Evolutionary conservation across 257 asterid genomes (phyloP), one percentile per base, ranked within the genome.

Genomic region (Rauvolfia tetraphylla): DNA sequence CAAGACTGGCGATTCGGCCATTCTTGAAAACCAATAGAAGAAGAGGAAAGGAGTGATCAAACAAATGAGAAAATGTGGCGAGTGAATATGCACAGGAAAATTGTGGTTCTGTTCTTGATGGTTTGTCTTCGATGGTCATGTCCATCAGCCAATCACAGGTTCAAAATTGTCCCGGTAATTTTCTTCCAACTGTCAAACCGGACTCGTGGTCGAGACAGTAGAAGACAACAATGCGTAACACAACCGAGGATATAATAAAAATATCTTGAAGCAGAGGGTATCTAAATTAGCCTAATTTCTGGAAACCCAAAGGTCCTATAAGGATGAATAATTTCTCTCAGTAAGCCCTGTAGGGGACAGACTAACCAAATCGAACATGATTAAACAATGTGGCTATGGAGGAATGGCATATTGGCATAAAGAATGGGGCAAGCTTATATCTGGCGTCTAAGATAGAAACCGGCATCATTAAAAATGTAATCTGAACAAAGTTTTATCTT

Each of bases 101-200:
- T 71, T 71, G 57, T 48, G 75, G 44, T 71, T 71, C 44, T 15
- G 56, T 20, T 34, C 27, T 56, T 53, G 65, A 56, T 18, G 38
- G 0, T 3, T 9, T 23, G 34, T 72, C 51, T 34, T 13, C 3
- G 36, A 34, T 36, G 49, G 22, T 13, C n/a, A 41, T 41, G 51
- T n/a, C 27, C n/a, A 25, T 46, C 49, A 71, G 39, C 42, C 46
- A 31, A 48, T 25, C 42, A 1, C 11, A 31, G 46, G 44, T 27
- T 22, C 3, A 72, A 7, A 49, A 5, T 22, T 36, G 34, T 41
- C 17, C 67, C 31, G 5, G 25, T 5, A 25, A 34, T n/a, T 12
- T 56, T 56, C 68, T 22, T 61, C 27, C 71, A 25, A 41, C 46
- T 58, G 70, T 27, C 48, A 9, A 9, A 29, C 44, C 9, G 22